These are phyloP conservation scores for Plasmodium vinckei DNA, from an alignment of 169 alveolate species.

Conservation along the genomic window DNA sequence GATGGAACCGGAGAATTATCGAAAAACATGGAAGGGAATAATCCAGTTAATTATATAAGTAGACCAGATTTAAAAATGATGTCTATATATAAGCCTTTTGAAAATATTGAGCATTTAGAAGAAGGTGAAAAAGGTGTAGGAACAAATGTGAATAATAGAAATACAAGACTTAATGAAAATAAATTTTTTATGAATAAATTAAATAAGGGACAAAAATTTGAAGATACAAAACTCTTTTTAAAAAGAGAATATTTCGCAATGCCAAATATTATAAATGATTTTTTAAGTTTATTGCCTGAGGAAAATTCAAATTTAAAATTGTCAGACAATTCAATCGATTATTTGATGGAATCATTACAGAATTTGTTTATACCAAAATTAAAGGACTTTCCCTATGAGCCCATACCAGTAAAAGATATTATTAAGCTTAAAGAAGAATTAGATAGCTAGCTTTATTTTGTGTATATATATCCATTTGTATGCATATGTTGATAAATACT, in stretches of 20 bases:
- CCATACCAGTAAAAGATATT: slow-evolving; percentile 72
- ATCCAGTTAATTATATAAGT: slow-evolving; percentile 29
- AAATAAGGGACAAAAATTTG: slow-evolving; percentile 8
- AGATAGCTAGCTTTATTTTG: slow-evolving; percentile 15
- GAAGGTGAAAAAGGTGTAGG: neutral
- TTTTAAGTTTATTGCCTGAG: slow-evolving; percentile 69
- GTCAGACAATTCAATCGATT: slow-evolving; percentile 71
- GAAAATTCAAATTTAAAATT: slow-evolving; percentile 39
- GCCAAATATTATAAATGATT: slow-evolving; percentile 70
- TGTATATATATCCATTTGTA: neutral
- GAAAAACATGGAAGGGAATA: neutral
- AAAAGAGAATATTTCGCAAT: slow-evolving; percentile 58
- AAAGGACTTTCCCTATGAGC: slow-evolving; percentile 58
- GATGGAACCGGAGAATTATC: neutral
- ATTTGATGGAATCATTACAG: slow-evolving; percentile 39
- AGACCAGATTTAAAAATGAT: slow-evolving; percentile 72
- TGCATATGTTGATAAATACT: no score
- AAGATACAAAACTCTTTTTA: slow-evolving; percentile 20
- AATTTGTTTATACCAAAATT: slow-evolving; percentile 53
- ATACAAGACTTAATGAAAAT: slow-evolving; percentile 1
- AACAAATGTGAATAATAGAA: slow-evolving; percentile 1
- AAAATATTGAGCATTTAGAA: slow-evolving; percentile 42
- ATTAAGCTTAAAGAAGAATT: slow-evolving; percentile 42
- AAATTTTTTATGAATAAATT: slow-evolving; percentile 10
- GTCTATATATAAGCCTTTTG: slow-evolving; percentile 67